These are phyloP conservation scores for Solanum hybrid DNA, from an alignment of 305 asterid genomes.

Conservation along the genomic window DNA sequence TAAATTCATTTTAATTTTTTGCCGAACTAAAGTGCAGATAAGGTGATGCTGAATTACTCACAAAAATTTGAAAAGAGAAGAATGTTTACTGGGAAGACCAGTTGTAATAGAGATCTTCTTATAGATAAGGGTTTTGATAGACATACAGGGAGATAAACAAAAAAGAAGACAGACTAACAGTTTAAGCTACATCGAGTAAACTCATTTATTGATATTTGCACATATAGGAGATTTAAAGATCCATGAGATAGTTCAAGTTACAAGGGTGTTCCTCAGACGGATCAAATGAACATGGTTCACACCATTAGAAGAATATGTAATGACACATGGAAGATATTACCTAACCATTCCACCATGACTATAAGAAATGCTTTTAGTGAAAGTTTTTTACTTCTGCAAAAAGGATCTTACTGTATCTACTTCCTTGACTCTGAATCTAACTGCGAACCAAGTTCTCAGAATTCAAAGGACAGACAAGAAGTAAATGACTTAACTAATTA, in stretches of 20 bases:
- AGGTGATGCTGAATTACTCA: constrained; percentile 5
- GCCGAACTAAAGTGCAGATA: background rate
- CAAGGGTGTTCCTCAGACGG: background rate
- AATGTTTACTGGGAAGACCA: background rate
- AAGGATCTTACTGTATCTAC: background rate
- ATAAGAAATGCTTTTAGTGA: background rate
- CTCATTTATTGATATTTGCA: background rate
- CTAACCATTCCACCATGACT: background rate
- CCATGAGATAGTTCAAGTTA: background rate
- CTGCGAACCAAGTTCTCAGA: background rate
- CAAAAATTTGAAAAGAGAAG: background rate
- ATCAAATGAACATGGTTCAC: background rate
- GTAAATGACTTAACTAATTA: background rate
- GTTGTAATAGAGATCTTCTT: background rate
- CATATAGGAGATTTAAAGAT: background rate
- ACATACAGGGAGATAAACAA: background rate
- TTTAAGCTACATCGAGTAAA: background rate
- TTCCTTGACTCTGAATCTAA: background rate
- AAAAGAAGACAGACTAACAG: background rate
- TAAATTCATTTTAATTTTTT: background rate
- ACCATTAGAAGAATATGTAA: background rate
- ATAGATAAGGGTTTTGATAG: background rate
- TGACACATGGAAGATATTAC: background rate
- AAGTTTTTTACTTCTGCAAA: background rate
- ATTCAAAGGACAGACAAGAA: background rate